phyloP scores from a whole-genome alignment of 106 monocot genomes.

The Dendrobium chrysotoxum region DNA sequence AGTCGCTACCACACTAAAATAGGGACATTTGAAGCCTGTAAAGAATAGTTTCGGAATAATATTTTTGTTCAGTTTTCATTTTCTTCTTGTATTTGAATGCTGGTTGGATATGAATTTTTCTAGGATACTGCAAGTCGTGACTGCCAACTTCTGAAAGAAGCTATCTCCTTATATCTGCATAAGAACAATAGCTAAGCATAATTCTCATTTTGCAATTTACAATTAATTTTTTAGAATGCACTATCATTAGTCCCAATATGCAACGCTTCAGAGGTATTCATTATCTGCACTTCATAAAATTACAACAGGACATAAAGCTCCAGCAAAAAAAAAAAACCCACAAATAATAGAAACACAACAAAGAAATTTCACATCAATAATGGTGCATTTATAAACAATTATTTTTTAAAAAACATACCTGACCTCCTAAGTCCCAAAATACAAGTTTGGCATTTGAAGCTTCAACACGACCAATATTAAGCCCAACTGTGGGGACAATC shows the following conservation, averaged over 20 bases:
- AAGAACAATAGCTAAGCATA: not conserved
- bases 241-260: not conserved
- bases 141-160: too few species aligned
- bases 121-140: too few species aligned
- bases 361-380: not conserved
- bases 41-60: too few species aligned
- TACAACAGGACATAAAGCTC: not conserved
- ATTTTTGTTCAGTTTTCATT: too few species aligned
- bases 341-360: not conserved
- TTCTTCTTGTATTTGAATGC: too few species aligned
- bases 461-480: slow-evolving; percentile 94
- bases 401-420: slow-evolving; percentile 47
- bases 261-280: not conserved
- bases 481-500: slow-evolving; percentile 95
- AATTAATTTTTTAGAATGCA: not conserved
- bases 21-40: too few species aligned
- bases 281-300: not conserved
- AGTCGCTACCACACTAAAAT: too few species aligned
- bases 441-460: slow-evolving; percentile 82
- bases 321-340: not conserved
- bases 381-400: not conserved
- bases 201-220: not conserved
- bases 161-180: too few species aligned
- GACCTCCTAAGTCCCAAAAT: slow-evolving; percentile 97
- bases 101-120: too few species aligned